A percentile compares a stretch with the other conserved stretches of the same genome.
These are phyloP conservation scores for Penicillium capsulatum DNA, from an alignment of 2,329 filamentous ascomycete species.

Conservation along the genomic window DNA sequence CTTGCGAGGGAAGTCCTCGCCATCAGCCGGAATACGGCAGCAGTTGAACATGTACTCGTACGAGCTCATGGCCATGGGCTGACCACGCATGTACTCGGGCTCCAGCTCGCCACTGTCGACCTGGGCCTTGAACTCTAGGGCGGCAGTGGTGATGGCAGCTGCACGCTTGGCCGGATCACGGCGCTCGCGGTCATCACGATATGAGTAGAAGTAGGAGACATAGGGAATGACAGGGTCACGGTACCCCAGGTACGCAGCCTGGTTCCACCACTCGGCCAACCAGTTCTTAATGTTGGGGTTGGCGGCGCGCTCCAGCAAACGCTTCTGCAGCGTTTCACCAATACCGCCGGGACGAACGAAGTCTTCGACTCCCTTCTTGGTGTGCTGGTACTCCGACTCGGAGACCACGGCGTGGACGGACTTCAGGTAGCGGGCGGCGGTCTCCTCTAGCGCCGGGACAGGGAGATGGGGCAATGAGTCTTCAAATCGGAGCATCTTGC, in stretches of 20 bases:
- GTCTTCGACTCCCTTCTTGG: conserved; percentile 76
- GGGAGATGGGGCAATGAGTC: conserved; percentile 61
- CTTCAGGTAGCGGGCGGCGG: conserved; percentile 61
- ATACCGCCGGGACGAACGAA: conserved; percentile 84
- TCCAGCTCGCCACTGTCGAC: conserved; percentile 79
- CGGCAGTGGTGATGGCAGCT: conserved; percentile 79
- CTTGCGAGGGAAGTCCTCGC: conserved; percentile 78
- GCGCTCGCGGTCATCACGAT: conserved; percentile 84
- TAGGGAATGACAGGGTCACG: conserved; percentile 95
- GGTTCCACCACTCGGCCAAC: conserved; percentile 98
- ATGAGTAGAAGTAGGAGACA: conserved; percentile 99
- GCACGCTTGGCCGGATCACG: conserved; percentile 88
- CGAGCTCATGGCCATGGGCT: conserved; percentile 96
- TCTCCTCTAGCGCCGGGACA: conserved; percentile 62
- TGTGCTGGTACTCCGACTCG: conserved; percentile 55
- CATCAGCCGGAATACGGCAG: conserved; percentile 76
- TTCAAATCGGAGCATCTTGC: conserved; percentile 63
- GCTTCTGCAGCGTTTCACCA: conserved; percentile 80
- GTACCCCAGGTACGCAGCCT: conserved; percentile 86
- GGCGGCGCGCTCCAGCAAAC: conserved; percentile 72
- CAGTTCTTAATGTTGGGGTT: conserved; percentile 85
- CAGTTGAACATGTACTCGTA: conserved; percentile 99
- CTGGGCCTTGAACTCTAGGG: conserved; percentile 89
- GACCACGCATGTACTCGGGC: conserved; percentile 97
- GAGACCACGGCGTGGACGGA: conserved; percentile 62